Base-by-base conservation (phyloP, 768 basidiomycete species). In the Collybiopsis confluens region DNA sequence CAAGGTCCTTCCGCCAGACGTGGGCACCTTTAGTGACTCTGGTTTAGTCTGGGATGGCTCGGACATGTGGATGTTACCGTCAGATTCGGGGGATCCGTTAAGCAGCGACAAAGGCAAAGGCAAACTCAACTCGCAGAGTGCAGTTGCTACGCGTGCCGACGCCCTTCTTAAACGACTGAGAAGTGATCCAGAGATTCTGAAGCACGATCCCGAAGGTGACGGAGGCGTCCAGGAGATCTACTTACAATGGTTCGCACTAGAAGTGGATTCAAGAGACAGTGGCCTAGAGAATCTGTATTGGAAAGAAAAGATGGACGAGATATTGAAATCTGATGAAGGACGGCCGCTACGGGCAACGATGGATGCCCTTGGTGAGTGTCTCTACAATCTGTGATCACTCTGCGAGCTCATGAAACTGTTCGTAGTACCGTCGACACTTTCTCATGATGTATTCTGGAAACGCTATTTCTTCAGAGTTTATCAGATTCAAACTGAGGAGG, bases 391-490 rank as follows among this genome's bases (percentile, higher is more conserved):
- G n/a, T 36, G 13, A 23, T 20, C 42, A 36, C n/a, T n/a, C n/a
- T n/a, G n/a, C n/a, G n/a, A 21, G 4, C 13, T 16, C 21, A 15
- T 23, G 24, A 21, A 41, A 53, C 8, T 40, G 21, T 36, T 53
- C 46, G 41, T 56, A 93, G 92, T 92, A 2, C 90, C 91, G 1
- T 74, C 79, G 10, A 73, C 74, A 47, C 71, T 92, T 66, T 74
- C 79, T 1, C 76, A 77, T 47, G 78, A 82, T 42, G 73, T 73
- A 13, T 97, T 95, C 68, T 96, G 93, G 93, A 78, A 78, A 36
- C 80, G 93, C 6, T 96, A 90, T 71, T 94, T 93, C 73, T 97
- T 94, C 81, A 81, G 93, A 10, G 79, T 82, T 18, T 74, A 90
- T 65, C 92, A 92, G 62, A 90, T 93, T 55, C 79, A 83, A 48